These are phyloP conservation scores for Penicillium pulvis DNA, from an alignment of 495 filamentous ascomycete species.

Conservation along the genomic window DNA sequence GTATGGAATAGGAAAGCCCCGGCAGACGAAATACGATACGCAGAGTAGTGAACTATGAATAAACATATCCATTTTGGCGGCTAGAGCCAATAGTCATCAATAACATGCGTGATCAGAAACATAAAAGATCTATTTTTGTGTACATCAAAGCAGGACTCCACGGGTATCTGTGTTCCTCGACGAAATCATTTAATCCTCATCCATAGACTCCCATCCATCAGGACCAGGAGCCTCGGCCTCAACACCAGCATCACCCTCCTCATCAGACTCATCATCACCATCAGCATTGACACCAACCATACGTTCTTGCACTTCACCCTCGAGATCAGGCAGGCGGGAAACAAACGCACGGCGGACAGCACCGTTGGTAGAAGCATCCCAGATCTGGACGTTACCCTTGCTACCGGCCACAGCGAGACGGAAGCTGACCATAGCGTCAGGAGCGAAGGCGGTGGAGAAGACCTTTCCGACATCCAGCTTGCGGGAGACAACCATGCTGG, in stretches of 20 bases:
- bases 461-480: slow-evolving; percentile 93
- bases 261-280: slow-evolving; percentile 65
- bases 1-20: too few relatives aligned
- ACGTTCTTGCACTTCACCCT: slow-evolving; percentile 73
- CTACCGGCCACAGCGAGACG: slow-evolving; percentile 90
- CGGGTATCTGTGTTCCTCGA: slow-evolving; percentile 28
- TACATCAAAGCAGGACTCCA: slow-evolving; percentile 25
- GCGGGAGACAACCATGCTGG: slow-evolving; percentile 86
- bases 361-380: slow-evolving; percentile 94
- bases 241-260: slow-evolving; percentile 58
- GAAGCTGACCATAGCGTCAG: slow-evolving; percentile 87
- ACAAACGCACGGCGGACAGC: slow-evolving; percentile 89
- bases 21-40: too few relatives aligned
- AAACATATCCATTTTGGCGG: not conserved
- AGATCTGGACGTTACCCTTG: slow-evolving; percentile 90
- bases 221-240: slow-evolving; percentile 40
- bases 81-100: slow-evolving; percentile 1
- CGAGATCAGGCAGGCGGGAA: slow-evolving; percentile 59
- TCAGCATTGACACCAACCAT: slow-evolving; percentile 69
- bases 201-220: slow-evolving; percentile 87
- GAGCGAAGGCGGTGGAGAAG: slow-evolving; percentile 86
- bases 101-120: slow-evolving; percentile 4
- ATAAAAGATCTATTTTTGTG: slow-evolving; percentile 31
- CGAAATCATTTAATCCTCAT: slow-evolving; percentile 62
- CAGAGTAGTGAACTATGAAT: too few relatives aligned